Percentiles rank a stretch among this genome's conserved stretches.
These are phyloP conservation scores for Cucumis cinereus DNA, from an alignment of 306 rosid genomes.

Conservation along the genomic window DNA sequence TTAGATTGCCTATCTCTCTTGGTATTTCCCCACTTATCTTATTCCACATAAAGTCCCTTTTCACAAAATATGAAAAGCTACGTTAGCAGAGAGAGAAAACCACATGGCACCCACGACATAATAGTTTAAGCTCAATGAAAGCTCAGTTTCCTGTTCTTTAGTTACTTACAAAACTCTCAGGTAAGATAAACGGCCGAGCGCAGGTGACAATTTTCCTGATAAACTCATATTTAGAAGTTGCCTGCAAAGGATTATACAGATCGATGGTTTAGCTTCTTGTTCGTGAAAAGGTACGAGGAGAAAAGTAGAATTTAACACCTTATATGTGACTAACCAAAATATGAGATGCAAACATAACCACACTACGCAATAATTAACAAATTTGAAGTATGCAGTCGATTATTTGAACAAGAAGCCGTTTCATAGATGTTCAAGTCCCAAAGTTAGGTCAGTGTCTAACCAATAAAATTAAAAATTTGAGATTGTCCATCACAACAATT, in stretches of 20 bases:
- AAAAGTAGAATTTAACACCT: not conserved
- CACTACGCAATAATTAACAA: not conserved
- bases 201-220: constrained; percentile 65
- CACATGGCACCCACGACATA: constrained; percentile 2
- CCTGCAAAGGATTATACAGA: constrained; percentile 38
- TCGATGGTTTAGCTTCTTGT: not conserved
- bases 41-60: constrained; percentile 96
- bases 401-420: not conserved
- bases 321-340: not conserved
- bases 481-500: not conserved
- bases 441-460: not conserved
- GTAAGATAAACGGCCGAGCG: constrained; percentile 42
- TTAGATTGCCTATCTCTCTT: constrained; percentile 66
- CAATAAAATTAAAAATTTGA: not conserved
- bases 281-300: not conserved
- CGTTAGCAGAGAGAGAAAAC: constrained; percentile 19
- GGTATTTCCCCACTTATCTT: constrained; percentile 68
- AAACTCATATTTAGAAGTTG: constrained; percentile 47
- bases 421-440: not conserved
- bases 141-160: not conserved
- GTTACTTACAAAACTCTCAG: constrained; percentile 59
- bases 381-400: not conserved
- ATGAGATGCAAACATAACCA: not conserved
- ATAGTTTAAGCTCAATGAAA: not conserved
- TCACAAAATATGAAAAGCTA: constrained; percentile 14